A percentile compares a stretch with the other conserved stretches of the same genome.
phyloP scores from a whole-genome alignment of 345 rosid species.

The Eucalyptus regnans region DNA sequence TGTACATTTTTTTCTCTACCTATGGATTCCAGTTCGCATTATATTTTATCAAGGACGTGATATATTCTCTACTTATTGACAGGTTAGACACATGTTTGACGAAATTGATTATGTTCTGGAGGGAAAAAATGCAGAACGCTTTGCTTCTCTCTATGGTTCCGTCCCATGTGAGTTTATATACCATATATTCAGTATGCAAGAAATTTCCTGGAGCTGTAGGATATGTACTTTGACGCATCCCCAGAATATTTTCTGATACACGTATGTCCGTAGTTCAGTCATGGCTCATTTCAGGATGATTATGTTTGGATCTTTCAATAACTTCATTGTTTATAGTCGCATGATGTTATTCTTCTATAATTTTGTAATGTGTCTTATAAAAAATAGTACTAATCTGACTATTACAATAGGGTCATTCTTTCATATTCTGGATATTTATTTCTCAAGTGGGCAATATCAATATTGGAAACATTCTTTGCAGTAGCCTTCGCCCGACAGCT shows the following conservation, averaged over 20 bases:
- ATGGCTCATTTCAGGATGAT: background rate
- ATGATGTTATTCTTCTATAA: background rate
- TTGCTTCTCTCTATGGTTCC: constrained; percentile 65
- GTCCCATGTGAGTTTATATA: background rate
- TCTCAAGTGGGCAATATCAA: background rate
- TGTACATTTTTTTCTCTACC: background rate
- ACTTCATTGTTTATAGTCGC: background rate
- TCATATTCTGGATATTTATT: background rate
- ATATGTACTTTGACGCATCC: background rate
- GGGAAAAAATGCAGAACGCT: constrained; percentile 92
- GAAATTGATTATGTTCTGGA: constrained; percentile 86
- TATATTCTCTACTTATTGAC: constrained; percentile 37
- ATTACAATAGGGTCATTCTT: background rate
- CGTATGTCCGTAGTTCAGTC: background rate
- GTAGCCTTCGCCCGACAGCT: background rate
- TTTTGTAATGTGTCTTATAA: background rate
- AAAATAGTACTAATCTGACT: background rate
- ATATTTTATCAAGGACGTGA: background rate
- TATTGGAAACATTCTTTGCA: background rate
- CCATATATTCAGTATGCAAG: background rate
- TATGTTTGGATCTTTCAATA: background rate
- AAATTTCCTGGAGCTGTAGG: background rate
- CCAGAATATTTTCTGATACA: background rate
- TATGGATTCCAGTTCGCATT: background rate
- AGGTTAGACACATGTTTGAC: constrained; percentile 99